A percentile compares a stretch with the other conserved stretches of the same genome.
Evolutionary conservation across 2,329 filamentous ascomycete genomes (phyloP).

Genomic region (Arthroderma sp.): DNA sequence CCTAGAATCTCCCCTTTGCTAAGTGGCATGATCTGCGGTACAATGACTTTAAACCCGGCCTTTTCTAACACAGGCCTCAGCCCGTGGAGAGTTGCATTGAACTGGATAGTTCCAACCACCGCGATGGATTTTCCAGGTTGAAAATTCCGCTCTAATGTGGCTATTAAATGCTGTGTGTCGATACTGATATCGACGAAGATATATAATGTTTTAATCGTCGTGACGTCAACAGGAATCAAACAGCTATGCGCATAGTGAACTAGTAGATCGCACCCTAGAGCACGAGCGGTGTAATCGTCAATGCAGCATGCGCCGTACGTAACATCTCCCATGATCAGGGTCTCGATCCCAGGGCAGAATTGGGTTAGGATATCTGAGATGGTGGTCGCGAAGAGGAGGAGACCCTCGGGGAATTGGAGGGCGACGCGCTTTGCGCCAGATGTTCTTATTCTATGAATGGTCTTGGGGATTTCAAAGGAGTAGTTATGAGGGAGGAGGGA

Average conservation of each 20-base stretch:
- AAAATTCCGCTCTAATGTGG: constrained; percentile 82
- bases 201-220: constrained; percentile 92
- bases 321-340: constrained; percentile 97
- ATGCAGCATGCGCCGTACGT: constrained; percentile 98
- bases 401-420: constrained; percentile 92
- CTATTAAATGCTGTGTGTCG: constrained; percentile 74
- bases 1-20: constrained; percentile 93
- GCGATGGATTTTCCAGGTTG: constrained; percentile 73
- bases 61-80: constrained; percentile 63
- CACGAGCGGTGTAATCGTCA: constrained; percentile 91
- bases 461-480: constrained; percentile 97
- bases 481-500: constrained; percentile 86
- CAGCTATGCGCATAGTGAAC: constrained; percentile 97
- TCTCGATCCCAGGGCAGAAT: constrained; percentile 85
- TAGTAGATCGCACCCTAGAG: constrained; percentile 82
- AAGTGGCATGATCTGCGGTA: constrained; percentile 84
- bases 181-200: constrained; percentile 98
- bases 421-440: constrained; percentile 70
- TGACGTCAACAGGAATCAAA: constrained; percentile 89
- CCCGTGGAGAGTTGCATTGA: constrained; percentile 92
- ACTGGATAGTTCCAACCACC: constrained; percentile 93
- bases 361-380: constrained; percentile 91
- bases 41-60: constrained; percentile 70
- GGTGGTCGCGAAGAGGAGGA: constrained; percentile 90
- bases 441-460: constrained; percentile 81